Evolutionary conservation across 495 filamentous ascomycete species (phyloP), one percentile per base, ranked within the genome.

Genomic region (Trichoderma erinaceum): DNA sequence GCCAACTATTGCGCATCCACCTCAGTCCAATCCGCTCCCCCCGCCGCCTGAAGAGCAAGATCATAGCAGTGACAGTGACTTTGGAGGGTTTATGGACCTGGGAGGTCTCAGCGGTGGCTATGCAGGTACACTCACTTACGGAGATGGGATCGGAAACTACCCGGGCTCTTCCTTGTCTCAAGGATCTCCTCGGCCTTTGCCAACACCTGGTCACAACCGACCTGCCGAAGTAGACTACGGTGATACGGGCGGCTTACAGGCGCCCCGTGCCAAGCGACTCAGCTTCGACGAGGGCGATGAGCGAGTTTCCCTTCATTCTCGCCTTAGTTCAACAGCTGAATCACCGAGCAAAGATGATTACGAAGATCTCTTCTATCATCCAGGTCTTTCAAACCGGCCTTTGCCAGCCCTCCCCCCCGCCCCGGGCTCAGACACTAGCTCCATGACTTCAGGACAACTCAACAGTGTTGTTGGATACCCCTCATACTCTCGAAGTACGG

Each of bases 241-340:
- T 41, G 95, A 90, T 16, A 97, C 92, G 15, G 94, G 93, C 16
- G 94, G 94, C 4, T 79, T 97, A 23, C 85, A 91, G 23, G 85
- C 90, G 67, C 93, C 93, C 21, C 83, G 82, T 61, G 81, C 82
- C 0, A 86, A 88, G 68, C 79, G 92, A 66, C 80, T 94, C 73
- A 97, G 94, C 75, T 98, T 94, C 72, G 95, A 99, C 73, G 93
- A 97, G 74, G 95, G 91, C 0, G 95, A 97, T 73, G 95, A 99
- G 71, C 80, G 73, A 70, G 90, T 74, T 71, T 84, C 69, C 66
- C 76, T 80, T 70, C 79, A 77, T 74, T 85, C 72, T 70, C 82
- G 69, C 73, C 81, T 70, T 77, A 88, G 73, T 79, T 81, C 76
- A 70, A 88, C 82, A 69, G 35, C 35, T 38, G 84, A 86, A n/a